Evolutionary conservation across 345 rosid genomes (phyloP).

Genomic region (Bruguiera parviflora): DNA sequence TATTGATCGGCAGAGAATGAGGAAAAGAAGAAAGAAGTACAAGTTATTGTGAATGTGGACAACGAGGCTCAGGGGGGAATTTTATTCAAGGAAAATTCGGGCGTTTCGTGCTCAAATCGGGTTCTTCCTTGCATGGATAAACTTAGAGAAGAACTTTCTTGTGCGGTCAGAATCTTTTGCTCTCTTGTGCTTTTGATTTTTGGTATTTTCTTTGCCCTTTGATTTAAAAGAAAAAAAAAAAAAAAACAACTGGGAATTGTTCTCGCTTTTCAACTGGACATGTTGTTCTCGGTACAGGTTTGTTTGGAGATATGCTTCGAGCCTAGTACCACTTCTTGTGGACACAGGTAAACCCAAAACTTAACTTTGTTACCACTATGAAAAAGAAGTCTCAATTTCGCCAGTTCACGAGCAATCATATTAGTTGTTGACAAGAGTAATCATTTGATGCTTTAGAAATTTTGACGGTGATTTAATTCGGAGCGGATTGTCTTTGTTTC

Average conservation of each 20-base stretch:
- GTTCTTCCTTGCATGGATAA: slow-evolving; percentile 63
- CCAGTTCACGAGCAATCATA: background rate
- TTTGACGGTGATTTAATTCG: background rate
- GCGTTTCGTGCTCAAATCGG: slow-evolving; percentile 29
- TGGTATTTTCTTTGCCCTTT: too few species aligned
- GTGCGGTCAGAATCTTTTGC: slow-evolving; percentile 62
- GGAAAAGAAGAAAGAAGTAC: slow-evolving; percentile 22
- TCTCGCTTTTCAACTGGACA: background rate
- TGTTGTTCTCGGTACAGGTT: slow-evolving; percentile 44
- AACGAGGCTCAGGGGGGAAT: slow-evolving; percentile 25
- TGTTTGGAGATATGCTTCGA: slow-evolving; percentile 94
- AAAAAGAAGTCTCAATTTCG: background rate
- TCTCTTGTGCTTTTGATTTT: background rate
- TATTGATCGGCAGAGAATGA: slow-evolving; percentile 30
- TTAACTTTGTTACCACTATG: background rate
- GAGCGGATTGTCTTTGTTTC: slow-evolving; percentile 6
- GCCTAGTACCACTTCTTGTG: slow-evolving; percentile 92
- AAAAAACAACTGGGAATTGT: background rate
- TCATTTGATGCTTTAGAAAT: too few species aligned
- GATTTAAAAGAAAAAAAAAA: too few species aligned
- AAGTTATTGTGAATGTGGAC: slow-evolving; percentile 24
- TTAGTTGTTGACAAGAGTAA: too few species aligned
- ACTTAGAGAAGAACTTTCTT: slow-evolving; percentile 87
- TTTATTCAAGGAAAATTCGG: slow-evolving; percentile 17
- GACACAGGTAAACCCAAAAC: slow-evolving; percentile 61